Evolutionary conservation across 169 alveolate genomes (phyloP).

Genomic region (Plasmodium knowlesi): DNA sequence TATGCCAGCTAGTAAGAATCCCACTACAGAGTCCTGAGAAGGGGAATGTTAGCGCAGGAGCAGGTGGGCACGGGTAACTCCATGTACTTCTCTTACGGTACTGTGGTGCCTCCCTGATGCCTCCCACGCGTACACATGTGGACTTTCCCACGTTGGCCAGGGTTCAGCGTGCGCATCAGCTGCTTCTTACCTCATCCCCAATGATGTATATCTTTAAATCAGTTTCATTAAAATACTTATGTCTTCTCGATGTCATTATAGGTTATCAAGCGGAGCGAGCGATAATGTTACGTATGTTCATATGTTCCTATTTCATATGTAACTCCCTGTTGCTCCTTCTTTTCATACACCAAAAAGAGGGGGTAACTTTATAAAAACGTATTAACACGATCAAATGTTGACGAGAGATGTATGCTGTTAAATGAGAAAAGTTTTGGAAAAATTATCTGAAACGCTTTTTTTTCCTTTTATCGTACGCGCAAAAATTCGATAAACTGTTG

Average conservation of each 20-base stretch:
- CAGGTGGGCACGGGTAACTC: background rate
- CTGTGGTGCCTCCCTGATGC: background rate
- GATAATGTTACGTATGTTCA: conserved; percentile 8
- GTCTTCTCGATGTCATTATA: conserved; percentile 73
- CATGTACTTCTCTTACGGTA: background rate
- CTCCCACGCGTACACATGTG: background rate
- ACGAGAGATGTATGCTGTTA: background rate
- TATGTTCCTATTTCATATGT: background rate
- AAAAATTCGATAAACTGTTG: background rate
- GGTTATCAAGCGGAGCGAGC: background rate
- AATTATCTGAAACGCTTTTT: background rate
- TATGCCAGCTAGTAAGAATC: conserved; percentile 84
- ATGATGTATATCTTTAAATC: conserved; percentile 80
- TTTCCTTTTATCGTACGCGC: background rate
- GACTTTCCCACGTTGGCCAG: background rate
- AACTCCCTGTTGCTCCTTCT: background rate
- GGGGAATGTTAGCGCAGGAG: background rate
- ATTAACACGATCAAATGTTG: background rate
- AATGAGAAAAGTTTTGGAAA: background rate
- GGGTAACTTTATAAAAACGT: background rate
- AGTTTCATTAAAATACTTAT: conserved; percentile 56
- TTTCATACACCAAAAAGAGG: background rate
- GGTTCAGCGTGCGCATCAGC: background rate
- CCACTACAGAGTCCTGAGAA: conserved; percentile 84
- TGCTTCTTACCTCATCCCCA: conserved; percentile 82